Conservation (phyloP, 768 basidiomycete species). For the Russula griseocarnosa region DNA sequence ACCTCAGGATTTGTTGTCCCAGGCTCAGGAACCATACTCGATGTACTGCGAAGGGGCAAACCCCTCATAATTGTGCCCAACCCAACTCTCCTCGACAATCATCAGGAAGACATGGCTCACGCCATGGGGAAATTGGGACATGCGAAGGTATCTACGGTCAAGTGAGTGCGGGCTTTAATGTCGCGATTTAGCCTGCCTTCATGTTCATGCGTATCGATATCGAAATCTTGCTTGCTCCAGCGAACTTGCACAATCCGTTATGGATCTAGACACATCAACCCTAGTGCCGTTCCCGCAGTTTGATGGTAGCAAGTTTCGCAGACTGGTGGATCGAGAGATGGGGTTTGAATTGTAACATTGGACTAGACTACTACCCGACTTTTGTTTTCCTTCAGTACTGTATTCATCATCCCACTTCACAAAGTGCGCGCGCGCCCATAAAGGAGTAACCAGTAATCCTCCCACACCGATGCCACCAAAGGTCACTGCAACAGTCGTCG, state of each 20-base stretch:
- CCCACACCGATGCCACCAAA: conserved; percentile 34
- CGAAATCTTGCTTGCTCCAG: conserved; percentile 34
- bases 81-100: conserved; percentile 82
- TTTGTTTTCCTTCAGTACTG: not conserved
- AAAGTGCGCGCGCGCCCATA: not conserved
- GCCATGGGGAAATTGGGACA: conserved; percentile 57
- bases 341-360: conserved; percentile 44
- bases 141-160: conserved; percentile 51
- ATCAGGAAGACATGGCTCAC: conserved; percentile 84
- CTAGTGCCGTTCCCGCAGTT: conserved; percentile 62
- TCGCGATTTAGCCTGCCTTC: not conserved
- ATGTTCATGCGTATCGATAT: not conserved
- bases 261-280: conserved; percentile 42
- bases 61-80: conserved; percentile 88
- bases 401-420: not conserved
- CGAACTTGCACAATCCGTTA: conserved; percentile 52
- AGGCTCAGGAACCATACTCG: conserved; percentile 95
- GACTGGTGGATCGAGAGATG: conserved; percentile 73
- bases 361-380: not conserved
- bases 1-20: conserved; percentile 6
- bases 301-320: conserved; percentile 61
- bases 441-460: not conserved
- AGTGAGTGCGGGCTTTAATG: conserved; percentile 45
- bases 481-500: conserved; percentile 36
- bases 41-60: conserved; percentile 71